These are phyloP conservation scores for Rhizopus delemar DNA, from an alignment of 371 early-diverging fungal genomes.

Conservation along the genomic window DNA sequence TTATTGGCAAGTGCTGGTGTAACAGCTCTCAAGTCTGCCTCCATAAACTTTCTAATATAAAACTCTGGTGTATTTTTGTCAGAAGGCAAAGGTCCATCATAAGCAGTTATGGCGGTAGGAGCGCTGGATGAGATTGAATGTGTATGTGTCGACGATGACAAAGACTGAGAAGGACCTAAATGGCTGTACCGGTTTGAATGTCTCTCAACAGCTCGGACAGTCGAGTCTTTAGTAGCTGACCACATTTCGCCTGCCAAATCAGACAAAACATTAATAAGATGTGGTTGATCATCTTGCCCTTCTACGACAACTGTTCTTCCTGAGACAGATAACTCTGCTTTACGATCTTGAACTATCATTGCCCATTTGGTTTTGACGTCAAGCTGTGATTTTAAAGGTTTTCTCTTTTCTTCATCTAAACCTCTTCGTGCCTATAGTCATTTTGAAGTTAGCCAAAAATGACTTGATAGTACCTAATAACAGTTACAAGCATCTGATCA, in stretches of 20 bases:
- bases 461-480: not conserved
- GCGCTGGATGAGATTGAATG: not conserved
- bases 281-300: conserved; percentile 23
- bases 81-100: conserved; percentile 21
- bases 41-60: conserved; percentile 49
- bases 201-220: conserved; percentile 43
- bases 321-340: conserved; percentile 39
- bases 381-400: conserved; percentile 31
- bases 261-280: conserved; percentile 38
- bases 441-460: too few species aligned
- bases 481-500: conserved; percentile 49
- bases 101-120: conserved; percentile 14
- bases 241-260: conserved; percentile 52
- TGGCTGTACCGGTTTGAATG: conserved; percentile 26
- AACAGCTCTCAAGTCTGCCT: conserved; percentile 42
- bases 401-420: conserved; percentile 34
- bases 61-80: conserved; percentile 46
- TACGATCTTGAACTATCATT: conserved; percentile 46
- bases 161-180: conserved; percentile 18
- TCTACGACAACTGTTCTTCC: conserved; percentile 9
- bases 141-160: conserved; percentile 7
- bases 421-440: conserved; percentile 32
- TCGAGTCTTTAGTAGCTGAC: conserved; percentile 42
- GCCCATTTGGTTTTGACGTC: conserved; percentile 48
- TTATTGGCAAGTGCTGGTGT: conserved; percentile 41